phyloP scores from a whole-genome alignment of 2,329 filamentous ascomycete species.

The Fusarium mangiferae region DNA sequence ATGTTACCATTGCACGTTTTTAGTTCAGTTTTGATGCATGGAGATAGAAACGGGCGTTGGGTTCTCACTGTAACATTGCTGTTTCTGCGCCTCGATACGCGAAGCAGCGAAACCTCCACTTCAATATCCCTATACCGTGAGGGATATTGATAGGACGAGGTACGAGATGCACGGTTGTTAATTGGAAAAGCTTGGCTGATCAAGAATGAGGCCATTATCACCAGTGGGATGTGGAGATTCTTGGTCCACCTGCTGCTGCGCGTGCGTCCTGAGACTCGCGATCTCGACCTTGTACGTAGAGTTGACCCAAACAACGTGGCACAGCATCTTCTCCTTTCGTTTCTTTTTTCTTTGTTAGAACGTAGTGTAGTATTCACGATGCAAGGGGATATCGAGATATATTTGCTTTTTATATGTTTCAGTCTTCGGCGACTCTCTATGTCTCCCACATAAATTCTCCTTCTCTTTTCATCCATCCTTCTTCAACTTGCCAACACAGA shows the following conservation, averaged over 20 bases:
- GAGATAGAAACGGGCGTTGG: slow-evolving; percentile 10
- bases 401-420: slow-evolving; percentile 16
- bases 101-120: slow-evolving; percentile 1
- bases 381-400: neutral
- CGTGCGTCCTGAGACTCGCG: slow-evolving; percentile 3
- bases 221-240: slow-evolving; percentile 25
- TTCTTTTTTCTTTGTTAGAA: neutral
- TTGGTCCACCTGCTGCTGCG: slow-evolving; percentile 6
- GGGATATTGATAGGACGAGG: neutral
- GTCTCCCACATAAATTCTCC: neutral
- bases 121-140: neutral
- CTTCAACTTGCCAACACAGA: neutral
- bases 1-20: slow-evolving; percentile 22
- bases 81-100: slow-evolving; percentile 18
- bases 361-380: neutral
- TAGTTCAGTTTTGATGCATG: neutral
- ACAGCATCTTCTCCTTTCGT: neutral
- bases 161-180: neutral
- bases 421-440: neutral
- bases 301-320: slow-evolving; percentile 10
- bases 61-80: neutral
- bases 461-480: neutral
- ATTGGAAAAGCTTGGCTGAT: slow-evolving; percentile 28
- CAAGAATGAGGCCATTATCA: slow-evolving; percentile 33
- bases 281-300: slow-evolving; percentile 18